Conservation (phyloP, 208 protist genomes). For the Trypanosoma melophagium region DNA sequence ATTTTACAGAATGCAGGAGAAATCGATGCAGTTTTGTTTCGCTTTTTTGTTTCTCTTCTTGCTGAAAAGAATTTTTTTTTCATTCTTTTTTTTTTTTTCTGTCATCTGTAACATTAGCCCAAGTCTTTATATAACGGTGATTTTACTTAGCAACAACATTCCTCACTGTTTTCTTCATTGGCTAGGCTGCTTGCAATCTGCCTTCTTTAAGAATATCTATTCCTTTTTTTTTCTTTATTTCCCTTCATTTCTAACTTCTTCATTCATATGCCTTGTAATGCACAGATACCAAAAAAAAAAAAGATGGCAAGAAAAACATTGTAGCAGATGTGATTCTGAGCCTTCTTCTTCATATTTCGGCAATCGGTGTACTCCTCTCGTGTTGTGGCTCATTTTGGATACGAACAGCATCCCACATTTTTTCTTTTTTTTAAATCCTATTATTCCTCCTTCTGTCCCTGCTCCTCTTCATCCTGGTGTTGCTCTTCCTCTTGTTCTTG, state of each 20-base stretch:
- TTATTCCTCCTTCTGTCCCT: conserved; percentile 12
- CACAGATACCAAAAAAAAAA: conserved; percentile 1
- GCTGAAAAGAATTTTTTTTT: neutral
- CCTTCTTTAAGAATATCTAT: neutral
- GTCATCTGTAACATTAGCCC: too few relatives aligned
- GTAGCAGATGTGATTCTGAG: too few relatives aligned
- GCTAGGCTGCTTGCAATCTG: neutral
- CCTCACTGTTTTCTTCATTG: conserved; percentile 1
- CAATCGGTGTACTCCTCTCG: too few relatives aligned
- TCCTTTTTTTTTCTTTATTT: neutral
- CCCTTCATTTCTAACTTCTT: neutral
- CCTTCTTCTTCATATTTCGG: neutral
- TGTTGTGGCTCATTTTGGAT: too few relatives aligned
- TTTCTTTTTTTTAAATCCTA: neutral
- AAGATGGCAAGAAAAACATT: neutral
- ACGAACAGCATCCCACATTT: too few relatives aligned
- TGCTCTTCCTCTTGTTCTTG: conserved; percentile 6
- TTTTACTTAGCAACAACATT: neutral
- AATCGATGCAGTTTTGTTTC: neutral
- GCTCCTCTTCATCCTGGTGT: conserved; percentile 20
- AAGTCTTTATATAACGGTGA: too few relatives aligned
- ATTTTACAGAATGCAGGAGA: neutral
- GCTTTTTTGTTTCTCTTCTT: neutral
- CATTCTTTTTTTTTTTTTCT: conserved; percentile 14
- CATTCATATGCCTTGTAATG: neutral